A percentile compares a stretch with the other conserved stretches of the same genome.
These are phyloP conservation scores for Colletotrichum eremochloae DNA, from an alignment of 2,329 filamentous ascomycete genomes.

Conservation along the genomic window DNA sequence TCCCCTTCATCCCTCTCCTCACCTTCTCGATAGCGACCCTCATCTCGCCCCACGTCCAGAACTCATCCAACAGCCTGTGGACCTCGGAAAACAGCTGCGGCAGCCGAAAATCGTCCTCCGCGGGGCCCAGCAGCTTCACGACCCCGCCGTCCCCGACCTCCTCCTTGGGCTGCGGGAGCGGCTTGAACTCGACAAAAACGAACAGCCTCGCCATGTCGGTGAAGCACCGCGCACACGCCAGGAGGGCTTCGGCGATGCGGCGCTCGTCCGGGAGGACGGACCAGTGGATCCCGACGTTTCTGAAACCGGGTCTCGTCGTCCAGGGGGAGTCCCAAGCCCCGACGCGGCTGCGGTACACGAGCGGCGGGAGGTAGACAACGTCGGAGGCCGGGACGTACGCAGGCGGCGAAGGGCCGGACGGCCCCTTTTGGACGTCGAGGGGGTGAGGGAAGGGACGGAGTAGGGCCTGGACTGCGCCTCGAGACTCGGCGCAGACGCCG, in stretches of 20 bases:
- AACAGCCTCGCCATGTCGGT: conserved; percentile 15
- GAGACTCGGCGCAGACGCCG: conserved; percentile 26
- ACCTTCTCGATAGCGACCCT: conserved; percentile 22
- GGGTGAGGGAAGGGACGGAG: conserved; percentile 24
- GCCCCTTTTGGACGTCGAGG: conserved; percentile 29
- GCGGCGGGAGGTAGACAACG: conserved; percentile 36
- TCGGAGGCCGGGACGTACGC: conserved; percentile 7
- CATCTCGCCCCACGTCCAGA: conserved; percentile 39
- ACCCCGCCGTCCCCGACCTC: not conserved
- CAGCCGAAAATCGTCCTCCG: conserved; percentile 29
- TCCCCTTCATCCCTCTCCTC: conserved; percentile 7
- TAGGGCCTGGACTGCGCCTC: conserved; percentile 10
- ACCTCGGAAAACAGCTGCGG: conserved; percentile 27
- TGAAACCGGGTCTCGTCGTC: conserved; percentile 34
- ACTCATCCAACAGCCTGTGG: conserved; percentile 32
- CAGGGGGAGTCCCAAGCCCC: conserved; percentile 35
- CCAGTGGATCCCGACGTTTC: conserved; percentile 35
- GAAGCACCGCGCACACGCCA: conserved; percentile 20
- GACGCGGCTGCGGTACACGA: conserved; percentile 33
- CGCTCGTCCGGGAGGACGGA: conserved; percentile 36
- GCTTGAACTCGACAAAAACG: conserved; percentile 34
- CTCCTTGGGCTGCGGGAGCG: conserved; percentile 30
- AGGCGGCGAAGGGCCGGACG: not conserved
- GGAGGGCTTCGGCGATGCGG: conserved; percentile 30
- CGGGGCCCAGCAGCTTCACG: conserved; percentile 15